Base-by-base conservation (phyloP, 805 yeast species). In the Metschnikowia bowlesiae region DNA sequence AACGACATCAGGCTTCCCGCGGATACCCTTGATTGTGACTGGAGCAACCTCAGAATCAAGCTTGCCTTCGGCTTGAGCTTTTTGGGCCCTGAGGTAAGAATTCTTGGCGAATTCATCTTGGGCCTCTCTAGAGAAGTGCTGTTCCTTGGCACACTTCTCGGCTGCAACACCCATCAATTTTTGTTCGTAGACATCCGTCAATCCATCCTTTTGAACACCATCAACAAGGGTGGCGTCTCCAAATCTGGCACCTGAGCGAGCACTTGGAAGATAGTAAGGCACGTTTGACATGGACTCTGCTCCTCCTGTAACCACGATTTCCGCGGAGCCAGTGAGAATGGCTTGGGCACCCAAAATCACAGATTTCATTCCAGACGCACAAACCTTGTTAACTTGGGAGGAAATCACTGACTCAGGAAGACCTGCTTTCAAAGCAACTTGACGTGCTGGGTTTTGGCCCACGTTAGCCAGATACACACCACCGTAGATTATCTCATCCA, bases 391-490 rank as follows among this genome's bases (percentile, higher is more conserved):
- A 59, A 92, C 80, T 37, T 97, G 87, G 48, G 97, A 81, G 52
- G 97, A 96, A 44, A 89, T 86, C 48, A 89, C 83, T 53, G 81
- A 75, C 57, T 85, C 83, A 46, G 89, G 82, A 47, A 94, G 78
- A 13, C 98, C 98, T 16, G 98, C 86, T 63, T 84, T 85, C 58
- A 92, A 64, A 13, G 96, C 97, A 50, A 92, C 98, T 74, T 92
- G 99, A 73, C 98, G 85, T 34, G 99, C 99, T 40, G 99, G 98
- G 52, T 92, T 90, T 74, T 92, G 99, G 55, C 99, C 98, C 53
- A 88, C 84, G 63, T 89, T 89, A 56, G 97, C 98, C 64, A 87
- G 88, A 63, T 89, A 71, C 45, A 90, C 99, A 63, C 89, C 87
- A 63, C 99, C 99, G 67, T 90, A 90, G 63, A 87, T 79, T 65